Percentiles rank a stretch among this genome's conserved stretches.
Evolutionary conservation across 345 rosid species (phyloP).

Genomic region (Heritiera littoralis): DNA sequence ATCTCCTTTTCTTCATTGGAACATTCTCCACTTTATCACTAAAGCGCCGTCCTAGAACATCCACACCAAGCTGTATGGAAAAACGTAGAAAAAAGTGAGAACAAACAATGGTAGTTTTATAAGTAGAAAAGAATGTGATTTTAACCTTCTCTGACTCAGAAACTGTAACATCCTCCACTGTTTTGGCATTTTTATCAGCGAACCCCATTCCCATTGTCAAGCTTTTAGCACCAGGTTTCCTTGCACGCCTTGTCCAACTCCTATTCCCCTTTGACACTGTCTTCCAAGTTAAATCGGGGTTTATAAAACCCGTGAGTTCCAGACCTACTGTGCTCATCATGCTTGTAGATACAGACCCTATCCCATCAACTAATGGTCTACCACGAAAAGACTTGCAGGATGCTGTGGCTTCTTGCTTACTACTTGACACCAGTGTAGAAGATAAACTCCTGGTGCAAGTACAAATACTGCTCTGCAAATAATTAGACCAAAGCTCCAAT

Average conservation of each 20-base stretch:
- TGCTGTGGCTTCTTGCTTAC: conserved; percentile 27
- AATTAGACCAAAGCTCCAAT: conserved; percentile 16
- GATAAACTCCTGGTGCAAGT: conserved; percentile 25
- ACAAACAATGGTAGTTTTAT: background rate
- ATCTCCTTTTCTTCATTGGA: conserved; percentile 57
- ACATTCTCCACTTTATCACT: conserved; percentile 46
- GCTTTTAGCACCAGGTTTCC: conserved; percentile 33
- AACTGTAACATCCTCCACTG: conserved; percentile 25
- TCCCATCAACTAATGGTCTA: conserved; percentile 33
- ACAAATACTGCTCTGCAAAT: conserved; percentile 25
- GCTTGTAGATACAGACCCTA: conserved; percentile 32
- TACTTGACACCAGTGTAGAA: conserved; percentile 25
- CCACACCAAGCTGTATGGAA: conserved; percentile 51
- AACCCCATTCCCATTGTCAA: conserved; percentile 25
- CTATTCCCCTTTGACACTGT: conserved; percentile 49
- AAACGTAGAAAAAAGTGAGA: background rate
- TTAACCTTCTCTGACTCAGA: conserved; percentile 57
- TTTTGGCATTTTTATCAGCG: conserved; percentile 28
- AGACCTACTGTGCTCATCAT: conserved; percentile 45
- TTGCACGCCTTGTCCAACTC: conserved; percentile 43
- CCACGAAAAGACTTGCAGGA: conserved; percentile 32
- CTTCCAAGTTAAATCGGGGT: conserved; percentile 56
- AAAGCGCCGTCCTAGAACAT: conserved; percentile 50
- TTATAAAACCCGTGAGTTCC: conserved; percentile 45
- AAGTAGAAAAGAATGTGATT: conserved; percentile 21